phyloP scores from a whole-genome alignment of 495 filamentous ascomycete genomes.

The Penicillium paradoxum region DNA sequence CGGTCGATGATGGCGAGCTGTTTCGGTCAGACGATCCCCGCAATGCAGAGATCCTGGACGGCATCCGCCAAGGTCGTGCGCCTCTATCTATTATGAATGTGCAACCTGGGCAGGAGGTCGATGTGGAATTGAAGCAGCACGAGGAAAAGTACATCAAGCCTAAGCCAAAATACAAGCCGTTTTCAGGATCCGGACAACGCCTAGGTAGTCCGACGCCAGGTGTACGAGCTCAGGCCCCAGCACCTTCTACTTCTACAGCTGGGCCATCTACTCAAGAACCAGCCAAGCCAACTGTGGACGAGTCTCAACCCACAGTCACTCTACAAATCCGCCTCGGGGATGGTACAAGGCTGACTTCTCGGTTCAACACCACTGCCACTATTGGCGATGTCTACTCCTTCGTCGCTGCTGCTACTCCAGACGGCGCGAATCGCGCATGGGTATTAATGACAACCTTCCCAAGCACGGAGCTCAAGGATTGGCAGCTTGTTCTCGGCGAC shows the following conservation, averaged over 20 bases:
- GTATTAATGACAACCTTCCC: slow-evolving; percentile 94
- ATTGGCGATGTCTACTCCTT: slow-evolving; percentile 89
- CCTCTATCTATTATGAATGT: slow-evolving; percentile 89
- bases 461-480: slow-evolving; percentile 84
- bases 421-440: slow-evolving; percentile 58
- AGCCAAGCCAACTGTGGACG: slow-evolving; percentile 57
- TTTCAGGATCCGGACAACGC: slow-evolving; percentile 73
- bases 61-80: slow-evolving; percentile 82
- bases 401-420: slow-evolving; percentile 61
- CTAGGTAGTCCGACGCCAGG: slow-evolving; percentile 91
- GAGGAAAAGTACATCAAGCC: slow-evolving; percentile 76
- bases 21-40: slow-evolving; percentile 83
- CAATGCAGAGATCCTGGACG: slow-evolving; percentile 72
- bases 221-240: slow-evolving; percentile 31
- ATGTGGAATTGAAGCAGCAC: slow-evolving; percentile 85
- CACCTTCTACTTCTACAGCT: slow-evolving; percentile 36
- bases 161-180: slow-evolving; percentile 84
- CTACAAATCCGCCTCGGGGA: slow-evolving; percentile 88
- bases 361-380: slow-evolving; percentile 90
- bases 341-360: slow-evolving; percentile 75
- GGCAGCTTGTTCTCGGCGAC: slow-evolving; percentile 62
- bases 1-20: slow-evolving; percentile 89
- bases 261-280: slow-evolving; percentile 28
- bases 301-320: slow-evolving; percentile 69
- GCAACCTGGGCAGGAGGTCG: slow-evolving; percentile 74